Percentiles rank a stretch among this genome's conserved stretches.
Evolutionary conservation across 225 moss, liverwort and hornwort species (phyloP).

Genomic region (Lunularia cruciata): DNA sequence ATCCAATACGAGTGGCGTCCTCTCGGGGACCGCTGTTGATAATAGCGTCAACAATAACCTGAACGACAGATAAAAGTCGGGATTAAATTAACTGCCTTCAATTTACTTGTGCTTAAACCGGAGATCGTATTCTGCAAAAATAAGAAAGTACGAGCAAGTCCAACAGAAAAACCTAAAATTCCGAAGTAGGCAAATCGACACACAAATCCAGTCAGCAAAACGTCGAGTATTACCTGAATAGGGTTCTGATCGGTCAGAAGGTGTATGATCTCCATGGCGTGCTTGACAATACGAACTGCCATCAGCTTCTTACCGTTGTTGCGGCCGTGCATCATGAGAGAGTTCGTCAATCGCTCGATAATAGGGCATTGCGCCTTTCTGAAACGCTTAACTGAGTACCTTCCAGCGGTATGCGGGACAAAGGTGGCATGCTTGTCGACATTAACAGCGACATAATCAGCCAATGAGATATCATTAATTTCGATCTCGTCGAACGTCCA

Average conservation of each 20-base stretch:
- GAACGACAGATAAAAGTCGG: background rate
- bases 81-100: no score
- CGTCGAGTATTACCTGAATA: constrained; percentile 48
- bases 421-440: constrained; percentile 76
- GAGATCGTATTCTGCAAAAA: no score
- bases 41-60: constrained; percentile 64
- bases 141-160: background rate
- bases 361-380: constrained; percentile 81
- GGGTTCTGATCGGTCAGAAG: constrained; percentile 76
- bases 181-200: background rate
- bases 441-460: constrained; percentile 74
- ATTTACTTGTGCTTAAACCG: no score
- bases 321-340: constrained; percentile 87
- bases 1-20: constrained; percentile 78
- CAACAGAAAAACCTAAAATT: background rate
- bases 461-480: constrained; percentile 80
- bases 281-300: constrained; percentile 84
- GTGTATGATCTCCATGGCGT: constrained; percentile 87
- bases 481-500: constrained; percentile 77
- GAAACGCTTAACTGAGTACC: constrained; percentile 82
- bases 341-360: constrained; percentile 78
- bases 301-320: constrained; percentile 87
- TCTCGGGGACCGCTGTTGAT: constrained; percentile 81
- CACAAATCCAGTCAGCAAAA: background rate
- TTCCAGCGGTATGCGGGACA: constrained; percentile 73